These are phyloP conservation scores for Coniochaeta sp. DNA, from an alignment of 2,329 filamentous ascomycete species.

Conservation along the genomic window DNA sequence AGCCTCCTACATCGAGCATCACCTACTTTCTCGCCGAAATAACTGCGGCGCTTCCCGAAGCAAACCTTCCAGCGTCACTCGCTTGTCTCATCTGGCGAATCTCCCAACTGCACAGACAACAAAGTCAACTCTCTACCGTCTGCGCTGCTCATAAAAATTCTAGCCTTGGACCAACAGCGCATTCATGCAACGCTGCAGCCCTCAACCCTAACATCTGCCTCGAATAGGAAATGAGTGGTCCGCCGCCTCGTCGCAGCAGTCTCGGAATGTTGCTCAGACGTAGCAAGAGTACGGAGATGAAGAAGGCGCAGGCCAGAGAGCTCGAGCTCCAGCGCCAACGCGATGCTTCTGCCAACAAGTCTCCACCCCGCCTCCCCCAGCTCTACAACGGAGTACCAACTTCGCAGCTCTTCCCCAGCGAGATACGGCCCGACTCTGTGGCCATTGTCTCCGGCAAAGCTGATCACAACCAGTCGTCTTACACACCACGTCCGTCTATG, in stretches of 20 bases:
- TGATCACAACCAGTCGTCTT: conserved; percentile 25
- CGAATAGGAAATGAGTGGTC: conserved; percentile 24
- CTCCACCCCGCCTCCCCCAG: conserved; percentile 44
- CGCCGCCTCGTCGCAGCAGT: conserved; percentile 32
- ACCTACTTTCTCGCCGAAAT: neutral
- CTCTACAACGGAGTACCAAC: conserved; percentile 39
- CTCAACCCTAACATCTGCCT: conserved; percentile 2
- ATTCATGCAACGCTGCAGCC: conserved; percentile 9
- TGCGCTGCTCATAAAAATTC: neutral
- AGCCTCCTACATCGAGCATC: neutral
- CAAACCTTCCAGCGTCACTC: too few relatives aligned
- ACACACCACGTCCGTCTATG: conserved; percentile 42
- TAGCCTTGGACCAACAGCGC: neutral
- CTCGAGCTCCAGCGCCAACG: conserved; percentile 45
- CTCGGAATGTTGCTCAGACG: conserved; percentile 58
- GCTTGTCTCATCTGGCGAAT: too few relatives aligned
- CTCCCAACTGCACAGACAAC: too few relatives aligned
- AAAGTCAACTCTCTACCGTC: too few relatives aligned
- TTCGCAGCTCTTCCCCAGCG: conserved; percentile 48
- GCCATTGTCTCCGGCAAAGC: conserved; percentile 47
- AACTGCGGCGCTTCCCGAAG: neutral
- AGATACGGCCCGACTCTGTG: conserved; percentile 56
- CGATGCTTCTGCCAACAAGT: conserved; percentile 36
- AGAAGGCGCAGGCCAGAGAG: conserved; percentile 51
- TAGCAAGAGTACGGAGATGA: conserved; percentile 60